phyloP scores from a whole-genome alignment of 140 eudicot species.

The Ambrosia hybrid region DNA sequence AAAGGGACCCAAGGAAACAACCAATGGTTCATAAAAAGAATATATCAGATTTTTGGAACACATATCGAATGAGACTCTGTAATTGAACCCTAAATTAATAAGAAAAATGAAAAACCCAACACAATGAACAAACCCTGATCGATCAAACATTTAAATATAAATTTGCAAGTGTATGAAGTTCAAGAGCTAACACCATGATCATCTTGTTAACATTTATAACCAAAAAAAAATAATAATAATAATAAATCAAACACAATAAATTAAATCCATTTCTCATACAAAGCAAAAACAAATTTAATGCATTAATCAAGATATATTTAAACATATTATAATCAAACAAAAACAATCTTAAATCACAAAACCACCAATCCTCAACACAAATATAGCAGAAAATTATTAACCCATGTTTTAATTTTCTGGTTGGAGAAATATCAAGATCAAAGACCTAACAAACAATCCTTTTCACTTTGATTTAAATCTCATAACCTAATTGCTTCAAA shows the following conservation, averaged over 20 bases:
- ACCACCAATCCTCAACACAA: conserved; percentile 10
- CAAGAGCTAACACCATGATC: not conserved
- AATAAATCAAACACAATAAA: not conserved
- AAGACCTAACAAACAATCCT: conserved; percentile 12
- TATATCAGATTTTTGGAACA: not conserved
- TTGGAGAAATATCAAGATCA: conserved; percentile 4
- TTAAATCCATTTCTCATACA: not conserved
- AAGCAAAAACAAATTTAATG: not conserved
- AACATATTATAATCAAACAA: not conserved
- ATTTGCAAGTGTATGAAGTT: not conserved
- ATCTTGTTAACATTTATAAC: not conserved
- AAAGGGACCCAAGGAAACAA: not conserved
- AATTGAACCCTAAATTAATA: not conserved
- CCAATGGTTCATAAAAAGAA: not conserved
- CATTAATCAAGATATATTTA: not conserved
- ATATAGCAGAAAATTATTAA: conserved; percentile 7
- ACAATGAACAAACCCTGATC: not conserved
- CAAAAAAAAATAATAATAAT: not conserved
- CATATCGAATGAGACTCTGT: not conserved
- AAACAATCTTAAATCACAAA: conserved; percentile 12
- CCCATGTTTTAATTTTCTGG: conserved; percentile 3
- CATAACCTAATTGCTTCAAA: conserved; percentile 25
- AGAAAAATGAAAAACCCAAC: not conserved
- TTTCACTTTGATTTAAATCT: conserved; percentile 11
- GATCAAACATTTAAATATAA: not conserved